phyloP scores from a whole-genome alignment of 2,329 filamentous ascomycete species.

The Magnaporthiopsis poae region DNA sequence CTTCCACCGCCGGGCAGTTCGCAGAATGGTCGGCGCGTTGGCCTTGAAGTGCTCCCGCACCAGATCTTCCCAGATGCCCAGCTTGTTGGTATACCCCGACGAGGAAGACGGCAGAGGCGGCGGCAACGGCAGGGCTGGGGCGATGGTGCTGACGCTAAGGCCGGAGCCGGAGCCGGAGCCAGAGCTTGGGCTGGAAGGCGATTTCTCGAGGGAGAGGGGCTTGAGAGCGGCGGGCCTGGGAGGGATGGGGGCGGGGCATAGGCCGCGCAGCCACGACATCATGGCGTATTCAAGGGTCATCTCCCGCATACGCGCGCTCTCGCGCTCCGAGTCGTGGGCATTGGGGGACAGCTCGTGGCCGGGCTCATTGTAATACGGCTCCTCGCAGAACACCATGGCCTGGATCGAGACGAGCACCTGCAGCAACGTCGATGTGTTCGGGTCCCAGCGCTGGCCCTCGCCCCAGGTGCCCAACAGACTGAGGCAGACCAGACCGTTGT shows the following conservation, averaged over 20 bases:
- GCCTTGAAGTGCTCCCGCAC: constrained; percentile 18
- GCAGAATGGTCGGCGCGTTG: constrained; percentile 13
- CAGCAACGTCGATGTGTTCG: constrained; percentile 36
- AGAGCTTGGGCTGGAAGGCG: not conserved
- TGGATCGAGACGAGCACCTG: constrained; percentile 48
- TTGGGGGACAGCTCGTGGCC: constrained; percentile 21
- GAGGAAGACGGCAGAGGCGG: not conserved
- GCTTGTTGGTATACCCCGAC: constrained; percentile 6
- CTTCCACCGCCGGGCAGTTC: constrained; percentile 13
- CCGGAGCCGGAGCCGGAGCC: not conserved
- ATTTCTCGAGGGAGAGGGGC: not conserved
- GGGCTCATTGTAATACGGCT: constrained; percentile 48
- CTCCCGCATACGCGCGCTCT: constrained; percentile 21
- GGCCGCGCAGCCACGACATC: constrained; percentile 17
- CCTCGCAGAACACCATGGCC: constrained; percentile 44
- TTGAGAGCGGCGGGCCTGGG: not conserved
- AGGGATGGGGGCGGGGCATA: constrained; percentile 6
- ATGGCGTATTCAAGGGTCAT: constrained; percentile 23
- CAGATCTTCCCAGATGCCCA: constrained; percentile 17
- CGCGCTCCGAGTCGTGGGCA: constrained; percentile 16
- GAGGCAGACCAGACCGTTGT: constrained; percentile 39
- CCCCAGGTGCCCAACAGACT: constrained; percentile 40
- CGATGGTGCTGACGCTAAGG: not conserved
- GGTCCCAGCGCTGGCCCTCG: constrained; percentile 34
- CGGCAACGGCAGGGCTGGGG: not conserved